Evolutionary conservation across 305 asterid genomes (phyloP), one percentile per base, ranked within the genome.

Genomic region (Solanum hybrid): DNA sequence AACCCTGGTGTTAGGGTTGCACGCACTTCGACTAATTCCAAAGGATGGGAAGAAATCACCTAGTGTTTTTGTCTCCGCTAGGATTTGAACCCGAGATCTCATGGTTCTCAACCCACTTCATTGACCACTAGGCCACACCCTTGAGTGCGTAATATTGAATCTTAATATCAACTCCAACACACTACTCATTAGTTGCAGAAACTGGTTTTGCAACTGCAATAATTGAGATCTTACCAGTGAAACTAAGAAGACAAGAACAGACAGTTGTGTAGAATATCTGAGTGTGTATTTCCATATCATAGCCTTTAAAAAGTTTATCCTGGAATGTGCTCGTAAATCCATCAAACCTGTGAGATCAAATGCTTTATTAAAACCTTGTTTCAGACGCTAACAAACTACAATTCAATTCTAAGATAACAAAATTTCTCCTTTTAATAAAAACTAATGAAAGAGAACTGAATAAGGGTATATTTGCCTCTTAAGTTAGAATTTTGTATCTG

Each of bases 251-350:
- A 93, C 99, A 98, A 88, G 99, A 96, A 93, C 99, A 98, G 9
- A 96, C 86, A 6, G 99, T 98, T 27, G 99, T 97, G 93, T 98
- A 98, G 91, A 98, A 98, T 90, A 98, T 98, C 90, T 96, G 99
- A 89, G 95, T 98, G 91, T 98, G 98, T 92, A 98, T 98, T 91
- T 95, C 99, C 99, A 98, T 98, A 90, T 96, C 96, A 90, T 96
- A 98, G 91, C 99, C 99, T 93, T 93, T 96, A 91, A 98, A 97
- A 89, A 98, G 98, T 91, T 98, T 98, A 87, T 98, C 99, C 93
- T 98, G 99, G 91, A 98, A 98, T 56, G 99, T 98, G 93, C 99
- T 98, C 34, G 99, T 98, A 94, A 96, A 98, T 89, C 99, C 99
- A 94, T 98, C 99, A 91, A 91, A 98, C 95, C 99, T 98, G 97